Conservation (phyloP, 257 asterid species). For the Nicotiana tomentosiformis region DNA sequence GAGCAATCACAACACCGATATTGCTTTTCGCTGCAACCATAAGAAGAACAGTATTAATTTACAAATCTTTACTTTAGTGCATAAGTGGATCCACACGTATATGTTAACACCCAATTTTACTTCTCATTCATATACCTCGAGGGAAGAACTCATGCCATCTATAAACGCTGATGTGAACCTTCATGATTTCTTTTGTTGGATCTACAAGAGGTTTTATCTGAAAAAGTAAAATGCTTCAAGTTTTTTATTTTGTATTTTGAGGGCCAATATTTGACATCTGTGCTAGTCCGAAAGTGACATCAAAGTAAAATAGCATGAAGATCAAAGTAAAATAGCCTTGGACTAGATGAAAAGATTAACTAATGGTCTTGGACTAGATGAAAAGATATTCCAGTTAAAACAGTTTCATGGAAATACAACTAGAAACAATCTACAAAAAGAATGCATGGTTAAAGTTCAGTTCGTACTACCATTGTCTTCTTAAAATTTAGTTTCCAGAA, state of each 20-base stretch:
- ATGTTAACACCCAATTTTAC: neutral
- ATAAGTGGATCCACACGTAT: neutral
- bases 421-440: constrained; percentile 2
- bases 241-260: neutral
- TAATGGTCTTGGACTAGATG: neutral
- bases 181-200: constrained; percentile 84
- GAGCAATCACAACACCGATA: constrained; percentile 88
- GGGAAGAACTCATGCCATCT: constrained; percentile 98
- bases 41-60: constrained; percentile 6
- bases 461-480: neutral
- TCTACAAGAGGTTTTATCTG: constrained; percentile 86
- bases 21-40: constrained; percentile 63
- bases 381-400: neutral
- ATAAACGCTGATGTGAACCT: constrained; percentile 35
- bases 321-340: neutral
- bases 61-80: constrained; percentile 3
- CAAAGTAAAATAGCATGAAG: neutral
- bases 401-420: neutral
- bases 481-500: neutral
- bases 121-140: constrained; percentile 41
- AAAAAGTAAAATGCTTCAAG: constrained; percentile 22
- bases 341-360: neutral
- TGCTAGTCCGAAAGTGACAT: neutral
- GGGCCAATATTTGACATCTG: neutral
- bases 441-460: neutral